Evolutionary conservation across 2,329 filamentous ascomycete species (phyloP).

Genomic region (Tolypocladium inflatum): DNA sequence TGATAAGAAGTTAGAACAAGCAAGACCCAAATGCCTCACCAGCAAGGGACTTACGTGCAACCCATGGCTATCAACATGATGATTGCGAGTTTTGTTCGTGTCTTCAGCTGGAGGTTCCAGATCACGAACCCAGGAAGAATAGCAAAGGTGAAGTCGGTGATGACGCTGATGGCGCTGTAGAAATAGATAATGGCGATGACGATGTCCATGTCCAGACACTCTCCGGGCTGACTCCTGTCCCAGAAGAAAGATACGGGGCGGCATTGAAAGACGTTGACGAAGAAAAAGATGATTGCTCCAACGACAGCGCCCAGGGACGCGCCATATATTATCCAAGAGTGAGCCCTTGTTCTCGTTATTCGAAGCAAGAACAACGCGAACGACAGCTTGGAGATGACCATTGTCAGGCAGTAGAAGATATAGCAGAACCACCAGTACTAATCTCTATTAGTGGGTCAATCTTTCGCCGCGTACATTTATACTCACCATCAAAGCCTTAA

Average conservation of each 20-base stretch:
- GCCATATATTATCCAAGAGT: constrained; percentile 25
- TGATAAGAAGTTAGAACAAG: constrained; percentile 6
- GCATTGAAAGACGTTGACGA: constrained; percentile 31
- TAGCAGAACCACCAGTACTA: constrained; percentile 30
- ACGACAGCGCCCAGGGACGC: constrained; percentile 24
- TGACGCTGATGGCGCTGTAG: constrained; percentile 38
- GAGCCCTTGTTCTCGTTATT: constrained; percentile 22
- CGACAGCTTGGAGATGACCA: constrained; percentile 30
- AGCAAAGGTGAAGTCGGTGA: constrained; percentile 42
- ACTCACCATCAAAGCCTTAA: constrained; percentile 24
- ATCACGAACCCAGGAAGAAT: constrained; percentile 45
- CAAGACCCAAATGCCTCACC: background rate
- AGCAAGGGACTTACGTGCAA: constrained; percentile 26
- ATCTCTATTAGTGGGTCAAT: background rate
- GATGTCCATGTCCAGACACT: constrained; percentile 28
- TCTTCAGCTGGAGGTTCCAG: constrained; percentile 44
- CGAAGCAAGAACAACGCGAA: constrained; percentile 33
- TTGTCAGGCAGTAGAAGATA: constrained; percentile 23
- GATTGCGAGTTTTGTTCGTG: constrained; percentile 39
- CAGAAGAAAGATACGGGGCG: constrained; percentile 29
- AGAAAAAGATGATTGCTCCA: constrained; percentile 29
- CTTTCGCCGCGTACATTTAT: background rate
- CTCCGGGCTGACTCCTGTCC: constrained; percentile 22
- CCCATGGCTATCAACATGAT: constrained; percentile 46
- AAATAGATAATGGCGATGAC: constrained; percentile 43